Percentiles rank a stretch among this genome's conserved stretches.
Evolutionary conservation across 2,329 filamentous ascomycete genomes (phyloP).

Genomic region (Emmonsiellopsis sp.): DNA sequence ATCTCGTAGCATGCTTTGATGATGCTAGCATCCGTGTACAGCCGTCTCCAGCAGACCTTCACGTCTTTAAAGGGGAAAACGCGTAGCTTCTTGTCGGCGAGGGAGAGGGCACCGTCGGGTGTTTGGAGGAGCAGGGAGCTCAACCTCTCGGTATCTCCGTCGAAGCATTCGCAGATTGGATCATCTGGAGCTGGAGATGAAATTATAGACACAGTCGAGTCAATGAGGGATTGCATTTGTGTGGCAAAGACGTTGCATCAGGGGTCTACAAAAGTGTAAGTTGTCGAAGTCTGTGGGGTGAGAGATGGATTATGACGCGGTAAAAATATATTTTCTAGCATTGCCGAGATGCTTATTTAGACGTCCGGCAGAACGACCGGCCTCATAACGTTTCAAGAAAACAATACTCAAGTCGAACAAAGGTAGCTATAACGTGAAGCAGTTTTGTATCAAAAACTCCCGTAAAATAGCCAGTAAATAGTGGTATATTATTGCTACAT

Average conservation of each 20-base stretch:
- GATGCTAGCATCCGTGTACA: slow-evolving; percentile 51
- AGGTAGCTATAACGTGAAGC: no score
- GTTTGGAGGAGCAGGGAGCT: slow-evolving; percentile 19
- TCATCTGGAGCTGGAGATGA: slow-evolving; percentile 22
- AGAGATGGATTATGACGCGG: background rate
- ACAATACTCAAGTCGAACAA: no score
- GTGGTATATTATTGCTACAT: background rate
- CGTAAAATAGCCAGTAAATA: background rate
- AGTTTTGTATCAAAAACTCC: background rate
- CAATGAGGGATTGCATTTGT: slow-evolving; percentile 16
- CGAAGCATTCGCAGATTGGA: slow-evolving; percentile 28
- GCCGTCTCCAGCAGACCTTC: slow-evolving; percentile 45
- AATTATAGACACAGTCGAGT: slow-evolving; percentile 21
- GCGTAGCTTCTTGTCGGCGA: slow-evolving; percentile 46
- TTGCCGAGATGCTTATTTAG: no score
- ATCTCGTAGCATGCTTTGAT: slow-evolving; percentile 34
- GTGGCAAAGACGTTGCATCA: background rate
- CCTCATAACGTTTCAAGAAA: no score
- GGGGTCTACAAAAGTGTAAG: no score
- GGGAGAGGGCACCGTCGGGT: slow-evolving; percentile 35
- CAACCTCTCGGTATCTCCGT: slow-evolving; percentile 16
- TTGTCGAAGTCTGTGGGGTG: no score
- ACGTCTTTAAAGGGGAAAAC: slow-evolving; percentile 51
- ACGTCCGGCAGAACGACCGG: no score
- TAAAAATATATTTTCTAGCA: background rate